Evolutionary conservation across 1,284 basidiomycete species (phyloP).

Genomic region (Inonotus obliquus): DNA sequence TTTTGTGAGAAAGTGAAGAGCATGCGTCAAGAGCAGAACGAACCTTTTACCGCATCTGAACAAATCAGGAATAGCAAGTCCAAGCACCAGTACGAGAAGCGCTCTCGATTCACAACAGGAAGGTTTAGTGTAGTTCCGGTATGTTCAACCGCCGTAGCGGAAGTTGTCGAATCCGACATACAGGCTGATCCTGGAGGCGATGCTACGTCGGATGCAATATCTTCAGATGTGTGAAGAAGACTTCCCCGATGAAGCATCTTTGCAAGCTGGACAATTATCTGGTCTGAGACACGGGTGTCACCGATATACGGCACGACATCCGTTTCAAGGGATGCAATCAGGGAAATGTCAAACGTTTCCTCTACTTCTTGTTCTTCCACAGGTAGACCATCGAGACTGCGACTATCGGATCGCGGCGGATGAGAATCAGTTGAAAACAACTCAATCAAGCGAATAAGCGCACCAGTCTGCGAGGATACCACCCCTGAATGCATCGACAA

Average conservation of each 20-base stretch:
- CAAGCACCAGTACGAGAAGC: slow-evolving; percentile 93
- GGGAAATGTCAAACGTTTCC: slow-evolving; percentile 82
- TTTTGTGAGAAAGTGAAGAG: background rate
- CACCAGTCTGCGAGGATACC: slow-evolving; percentile 85
- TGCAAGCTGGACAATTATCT: slow-evolving; percentile 65
- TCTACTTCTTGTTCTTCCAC: slow-evolving; percentile 70
- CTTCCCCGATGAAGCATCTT: slow-evolving; percentile 77
- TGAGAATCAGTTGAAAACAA: background rate
- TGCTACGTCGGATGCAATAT: slow-evolving; percentile 20
- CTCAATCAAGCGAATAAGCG: slow-evolving; percentile 22
- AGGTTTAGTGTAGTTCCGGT: slow-evolving; percentile 61
- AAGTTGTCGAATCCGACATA: slow-evolving; percentile 20
- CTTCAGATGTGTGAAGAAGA: slow-evolving; percentile 50
- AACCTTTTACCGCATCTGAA: slow-evolving; percentile 58
- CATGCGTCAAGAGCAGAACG: slow-evolving; percentile 18
- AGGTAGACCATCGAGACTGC: slow-evolving; percentile 47
- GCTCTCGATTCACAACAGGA: slow-evolving; percentile 63
- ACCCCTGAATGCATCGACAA: slow-evolving; percentile 81
- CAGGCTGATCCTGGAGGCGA: slow-evolving; percentile 20
- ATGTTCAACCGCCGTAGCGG: slow-evolving; percentile 32
- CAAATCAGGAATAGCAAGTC: slow-evolving; percentile 83
- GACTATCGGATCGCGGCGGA: slow-evolving; percentile 32
- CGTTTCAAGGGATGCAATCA: slow-evolving; percentile 76
- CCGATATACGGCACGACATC: slow-evolving; percentile 78
- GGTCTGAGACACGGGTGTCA: slow-evolving; percentile 64